These are phyloP conservation scores for Coprinopsis sp. DNA, from an alignment of 768 basidiomycete genomes.

Conservation along the genomic window DNA sequence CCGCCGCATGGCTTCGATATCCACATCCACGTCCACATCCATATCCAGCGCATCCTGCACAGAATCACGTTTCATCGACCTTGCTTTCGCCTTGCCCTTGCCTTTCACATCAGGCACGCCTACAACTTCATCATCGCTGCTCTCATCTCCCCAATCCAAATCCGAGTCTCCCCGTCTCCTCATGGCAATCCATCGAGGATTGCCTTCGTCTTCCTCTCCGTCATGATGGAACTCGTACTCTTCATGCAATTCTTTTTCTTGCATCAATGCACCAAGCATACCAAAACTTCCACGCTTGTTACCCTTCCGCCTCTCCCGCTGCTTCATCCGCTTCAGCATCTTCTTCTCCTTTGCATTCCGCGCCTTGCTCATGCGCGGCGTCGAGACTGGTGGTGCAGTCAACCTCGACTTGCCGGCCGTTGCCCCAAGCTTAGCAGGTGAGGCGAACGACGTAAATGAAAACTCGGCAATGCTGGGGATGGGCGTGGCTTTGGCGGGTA, in stretches of 20 bases:
- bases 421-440: no score
- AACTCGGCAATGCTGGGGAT: constrained; percentile 1
- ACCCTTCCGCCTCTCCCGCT: constrained; percentile 7
- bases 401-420: constrained; percentile 14
- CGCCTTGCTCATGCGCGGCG: constrained; percentile 25
- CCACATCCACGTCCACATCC: constrained; percentile 53
- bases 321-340: constrained; percentile 1
- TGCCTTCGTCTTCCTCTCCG: constrained; percentile 25
- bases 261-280: constrained; percentile 49
- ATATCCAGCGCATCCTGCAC: constrained; percentile 66
- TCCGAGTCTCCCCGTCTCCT: constrained; percentile 65
- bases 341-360: constrained; percentile 23
- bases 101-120: constrained; percentile 17
- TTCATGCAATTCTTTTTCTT: constrained; percentile 46
- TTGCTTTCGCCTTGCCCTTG: constrained; percentile 18
- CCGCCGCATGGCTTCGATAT: constrained; percentile 44
- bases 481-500: constrained; percentile 7
- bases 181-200: constrained; percentile 44
- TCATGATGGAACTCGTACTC: constrained; percentile 30
- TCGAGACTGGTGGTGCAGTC: constrained; percentile 19
- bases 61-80: constrained; percentile 17
- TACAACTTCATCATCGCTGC: constrained; percentile 30
- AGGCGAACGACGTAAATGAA: no score
- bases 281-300: constrained; percentile 32
- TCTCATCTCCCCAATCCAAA: constrained; percentile 57